Evolutionary conservation across 345 rosid genomes (phyloP).

Genomic region (Psidium guajava): DNA sequence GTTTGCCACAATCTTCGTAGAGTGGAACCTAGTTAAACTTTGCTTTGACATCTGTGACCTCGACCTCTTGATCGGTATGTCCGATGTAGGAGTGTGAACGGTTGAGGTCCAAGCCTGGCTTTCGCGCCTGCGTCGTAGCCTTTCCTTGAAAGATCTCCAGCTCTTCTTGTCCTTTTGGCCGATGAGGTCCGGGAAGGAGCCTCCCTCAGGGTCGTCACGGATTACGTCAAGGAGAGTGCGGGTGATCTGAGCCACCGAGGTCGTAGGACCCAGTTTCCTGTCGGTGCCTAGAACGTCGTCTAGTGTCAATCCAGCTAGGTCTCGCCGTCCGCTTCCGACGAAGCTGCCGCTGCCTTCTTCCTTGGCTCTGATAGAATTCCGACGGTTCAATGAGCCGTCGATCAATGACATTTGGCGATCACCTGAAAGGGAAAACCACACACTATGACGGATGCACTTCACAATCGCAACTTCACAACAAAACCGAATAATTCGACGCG

Average conservation of each 20-base stretch:
- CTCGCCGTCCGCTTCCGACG: conserved; percentile 10
- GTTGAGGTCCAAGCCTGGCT: conserved; percentile 71
- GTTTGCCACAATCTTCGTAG: neutral
- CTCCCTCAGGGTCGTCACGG: conserved; percentile 33
- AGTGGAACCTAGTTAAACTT: neutral
- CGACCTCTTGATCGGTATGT: conserved; percentile 23
- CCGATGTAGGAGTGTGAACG: conserved; percentile 48
- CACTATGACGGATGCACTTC: neutral
- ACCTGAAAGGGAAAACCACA: conserved; percentile 1
- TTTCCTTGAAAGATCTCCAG: conserved; percentile 74
- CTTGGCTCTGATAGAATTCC: neutral
- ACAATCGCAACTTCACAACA: neutral
- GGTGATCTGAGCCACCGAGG: conserved; percentile 9
- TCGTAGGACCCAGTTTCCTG: conserved; percentile 9
- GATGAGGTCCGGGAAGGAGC: neutral
- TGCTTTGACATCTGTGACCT: neutral
- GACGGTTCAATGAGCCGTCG: conserved; percentile 7
- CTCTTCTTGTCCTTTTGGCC: conserved; percentile 48
- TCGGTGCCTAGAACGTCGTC: conserved; percentile 24
- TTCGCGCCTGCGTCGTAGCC: conserved; percentile 58
- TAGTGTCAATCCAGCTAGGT: conserved; percentile 18
- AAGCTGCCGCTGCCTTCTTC: neutral
- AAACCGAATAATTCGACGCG: neutral
- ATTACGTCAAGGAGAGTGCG: conserved; percentile 50
- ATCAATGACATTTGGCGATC: conserved; percentile 32